Evolutionary conservation across 805 yeast species (phyloP), one percentile per base, ranked within the genome.

Genomic region (Diddensiella santjacobensis): DNA sequence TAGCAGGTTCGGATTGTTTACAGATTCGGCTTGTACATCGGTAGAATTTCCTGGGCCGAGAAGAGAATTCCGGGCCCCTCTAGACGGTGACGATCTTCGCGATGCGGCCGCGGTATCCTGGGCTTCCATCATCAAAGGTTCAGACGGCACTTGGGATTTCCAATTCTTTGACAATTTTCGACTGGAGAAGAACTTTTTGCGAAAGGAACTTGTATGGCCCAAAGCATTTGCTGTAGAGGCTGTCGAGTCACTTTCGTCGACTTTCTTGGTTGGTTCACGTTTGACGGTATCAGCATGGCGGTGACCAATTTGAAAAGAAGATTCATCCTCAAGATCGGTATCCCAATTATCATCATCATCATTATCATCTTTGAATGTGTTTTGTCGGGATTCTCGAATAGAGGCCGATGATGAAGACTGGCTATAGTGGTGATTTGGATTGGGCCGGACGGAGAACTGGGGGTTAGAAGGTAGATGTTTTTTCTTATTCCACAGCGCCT

Each of bases 401-500:
- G 22, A 22, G 31, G 33, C 19, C n/a, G 23, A 6, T 38, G 26
- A 19, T 29, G 41, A 15, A 47, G 22, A 31, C 26, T 20, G 44
- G 30, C 26, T 22, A 19, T 6, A 6, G 24, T 19, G 22, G n/a
- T 8, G 22, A 19, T 18, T 20, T 17, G n/a, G 41, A 38, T 20
- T 15, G 13, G 17, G 17, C 33, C 33, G 8, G 6, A 17, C 8
- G 18, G 38, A 29, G 31, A 43, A 47, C 30, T 23, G 31, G 22
- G 51, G 48, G 18, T 23, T 33, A 15, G 5, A 8, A 10, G 47
- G 46, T 19, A 41, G 19, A 17, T 40, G 47, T 19, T 35, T 39
- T 22, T 38, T 39, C 41, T 53, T 48, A 26, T 58, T 57, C 66
- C 66, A 63, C 6, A 58, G 51, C 3, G 64, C 66, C 44, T 59